Percentiles rank a stretch among this genome's conserved stretches.
These are phyloP conservation scores for Amaranthus tricolor DNA, from an alignment of 179 eudicot species.

Conservation along the genomic window DNA sequence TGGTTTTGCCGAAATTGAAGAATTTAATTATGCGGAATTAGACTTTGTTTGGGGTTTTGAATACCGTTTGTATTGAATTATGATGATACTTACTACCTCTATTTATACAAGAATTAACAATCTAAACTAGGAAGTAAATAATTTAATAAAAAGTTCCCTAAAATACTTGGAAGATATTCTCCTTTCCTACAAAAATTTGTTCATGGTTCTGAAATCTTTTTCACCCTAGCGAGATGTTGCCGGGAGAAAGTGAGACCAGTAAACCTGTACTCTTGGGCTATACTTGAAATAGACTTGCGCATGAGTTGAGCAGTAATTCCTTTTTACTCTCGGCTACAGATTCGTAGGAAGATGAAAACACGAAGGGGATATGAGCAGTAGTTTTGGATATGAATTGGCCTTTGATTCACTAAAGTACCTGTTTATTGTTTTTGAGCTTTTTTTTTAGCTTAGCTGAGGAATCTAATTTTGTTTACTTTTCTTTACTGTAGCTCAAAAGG, in stretches of 20 bases:
- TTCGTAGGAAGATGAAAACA: background rate
- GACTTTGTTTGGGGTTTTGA: no score
- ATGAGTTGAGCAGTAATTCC: background rate
- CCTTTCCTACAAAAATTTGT: no score
- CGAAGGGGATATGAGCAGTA: background rate
- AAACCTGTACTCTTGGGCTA: background rate
- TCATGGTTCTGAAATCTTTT: background rate
- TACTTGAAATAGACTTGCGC: background rate
- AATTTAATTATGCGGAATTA: no score
- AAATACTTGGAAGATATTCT: no score
- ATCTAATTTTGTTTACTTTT: background rate
- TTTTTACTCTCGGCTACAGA: background rate
- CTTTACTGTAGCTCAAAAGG: constrained; percentile 64
- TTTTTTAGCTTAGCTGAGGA: background rate
- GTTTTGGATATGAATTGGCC: background rate
- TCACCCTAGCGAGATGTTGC: background rate
- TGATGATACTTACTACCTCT: no score
- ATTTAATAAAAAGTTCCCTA: no score
- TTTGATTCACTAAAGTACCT: background rate
- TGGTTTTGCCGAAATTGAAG: background rate
- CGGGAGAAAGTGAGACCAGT: background rate
- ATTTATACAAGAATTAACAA: no score
- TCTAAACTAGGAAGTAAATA: no score
- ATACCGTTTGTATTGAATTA: no score
- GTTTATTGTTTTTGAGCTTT: background rate